These are phyloP conservation scores for Acacia melanoxylon DNA, from an alignment of 306 rosid species.

Conservation along the genomic window DNA sequence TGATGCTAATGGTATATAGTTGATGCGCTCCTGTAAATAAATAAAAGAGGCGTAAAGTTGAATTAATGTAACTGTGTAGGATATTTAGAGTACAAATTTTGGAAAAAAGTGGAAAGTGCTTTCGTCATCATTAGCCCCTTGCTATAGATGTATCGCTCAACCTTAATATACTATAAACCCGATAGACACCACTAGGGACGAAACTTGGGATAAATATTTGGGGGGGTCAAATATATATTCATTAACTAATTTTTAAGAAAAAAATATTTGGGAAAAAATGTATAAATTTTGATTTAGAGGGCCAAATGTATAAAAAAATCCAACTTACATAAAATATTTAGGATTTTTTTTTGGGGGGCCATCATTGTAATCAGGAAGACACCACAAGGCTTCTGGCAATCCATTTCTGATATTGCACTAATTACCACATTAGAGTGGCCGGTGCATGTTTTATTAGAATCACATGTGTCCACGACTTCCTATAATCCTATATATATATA, in stretches of 20 bases:
- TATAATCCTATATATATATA: no score
- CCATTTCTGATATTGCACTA: conserved; percentile 28
- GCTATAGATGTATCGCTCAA: not conserved
- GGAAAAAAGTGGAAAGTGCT: conserved; percentile 42
- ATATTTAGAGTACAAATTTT: not conserved
- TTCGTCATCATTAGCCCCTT: conserved; percentile 29
- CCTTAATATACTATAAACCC: conserved; percentile 20
- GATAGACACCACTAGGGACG: conserved; percentile 31
- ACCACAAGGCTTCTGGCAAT: conserved; percentile 30
- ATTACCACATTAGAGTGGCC: conserved; percentile 13
- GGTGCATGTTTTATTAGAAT: not conserved
- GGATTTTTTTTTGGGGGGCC: no score
- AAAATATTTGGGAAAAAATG: no score
- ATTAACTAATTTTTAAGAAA: no score
- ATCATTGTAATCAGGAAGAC: no score
- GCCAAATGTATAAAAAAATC: no score
- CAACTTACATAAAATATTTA: no score
- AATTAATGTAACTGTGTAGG: not conserved
- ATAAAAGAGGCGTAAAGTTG: not conserved
- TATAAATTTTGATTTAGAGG: no score
- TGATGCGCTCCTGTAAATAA: not conserved
- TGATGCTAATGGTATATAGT: not conserved
- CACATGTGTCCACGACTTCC: not conserved
- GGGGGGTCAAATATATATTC: no score
- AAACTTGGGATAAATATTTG: no score